A percentile compares a stretch with the other conserved stretches of the same genome.
Conservation (phyloP, 768 basidiomycete species). For the Artomyces pyxidatus region DNA sequence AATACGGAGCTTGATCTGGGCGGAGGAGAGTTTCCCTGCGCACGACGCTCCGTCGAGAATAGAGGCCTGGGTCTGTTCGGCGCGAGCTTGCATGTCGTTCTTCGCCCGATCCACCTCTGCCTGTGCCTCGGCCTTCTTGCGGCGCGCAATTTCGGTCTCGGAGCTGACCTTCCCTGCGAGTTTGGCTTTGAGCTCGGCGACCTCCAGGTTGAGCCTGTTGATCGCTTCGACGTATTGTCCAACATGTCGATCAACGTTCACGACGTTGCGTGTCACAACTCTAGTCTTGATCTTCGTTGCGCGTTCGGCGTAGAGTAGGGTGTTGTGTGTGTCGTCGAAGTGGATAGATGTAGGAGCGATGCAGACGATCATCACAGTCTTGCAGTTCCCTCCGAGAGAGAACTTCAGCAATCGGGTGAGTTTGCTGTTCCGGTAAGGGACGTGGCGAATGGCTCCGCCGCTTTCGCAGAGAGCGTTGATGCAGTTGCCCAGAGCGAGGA, state of each 20-base stretch:
- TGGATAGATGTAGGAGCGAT: slow-evolving; percentile 91
- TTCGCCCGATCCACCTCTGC: slow-evolving; percentile 69
- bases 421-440: slow-evolving; percentile 97
- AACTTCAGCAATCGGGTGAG: slow-evolving; percentile 96
- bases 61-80: slow-evolving; percentile 60
- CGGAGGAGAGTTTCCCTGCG: slow-evolving; percentile 60
- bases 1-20: slow-evolving; percentile 57
- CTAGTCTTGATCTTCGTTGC: slow-evolving; percentile 99
- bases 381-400: slow-evolving; percentile 97
- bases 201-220: slow-evolving; percentile 76
- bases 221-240: slow-evolving; percentile 94
- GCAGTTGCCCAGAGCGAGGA: slow-evolving; percentile 94
- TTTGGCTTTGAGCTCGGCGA: slow-evolving; percentile 80
- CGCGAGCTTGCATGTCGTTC: slow-evolving; percentile 61
- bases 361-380: slow-evolving; percentile 99
- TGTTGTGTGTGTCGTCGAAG: slow-evolving; percentile 98
- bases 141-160: slow-evolving; percentile 55
- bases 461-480: slow-evolving; percentile 98
- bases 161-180: slow-evolving; percentile 60
- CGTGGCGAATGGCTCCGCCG: slow-evolving; percentile 77
- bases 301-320: slow-evolving; percentile 93
- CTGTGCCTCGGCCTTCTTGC: slow-evolving; percentile 63
- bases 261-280: slow-evolving; percentile 90
- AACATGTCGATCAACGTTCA: slow-evolving; percentile 92
- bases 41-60: slow-evolving; percentile 74